Evolutionary conservation across 371 early-diverging fungal species (phyloP).

Genomic region (Mortierella sp.): DNA sequence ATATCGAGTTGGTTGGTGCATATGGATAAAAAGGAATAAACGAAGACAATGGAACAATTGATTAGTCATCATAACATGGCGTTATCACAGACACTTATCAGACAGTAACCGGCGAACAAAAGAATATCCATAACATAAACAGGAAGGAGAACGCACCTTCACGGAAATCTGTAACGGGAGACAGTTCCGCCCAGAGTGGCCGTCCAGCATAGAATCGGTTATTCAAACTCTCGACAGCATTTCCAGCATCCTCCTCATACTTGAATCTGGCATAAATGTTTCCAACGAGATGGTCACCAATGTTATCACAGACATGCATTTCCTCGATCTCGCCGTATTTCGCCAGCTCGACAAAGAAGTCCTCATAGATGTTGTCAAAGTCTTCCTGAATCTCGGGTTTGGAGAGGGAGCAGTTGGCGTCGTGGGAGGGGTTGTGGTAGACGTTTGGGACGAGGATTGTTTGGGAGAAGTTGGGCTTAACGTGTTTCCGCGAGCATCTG

Average conservation of each 20-base stretch:
- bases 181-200: conserved; percentile 95
- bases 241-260: conserved; percentile 93
- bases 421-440: conserved; percentile 94
- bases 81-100: not conserved
- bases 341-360: conserved; percentile 95
- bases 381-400: conserved; percentile 90
- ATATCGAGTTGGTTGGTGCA: not conserved
- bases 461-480: conserved; percentile 95
- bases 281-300: conserved; percentile 98
- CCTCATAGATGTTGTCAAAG: conserved; percentile 98
- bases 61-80: conserved; percentile 7
- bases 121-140: not conserved
- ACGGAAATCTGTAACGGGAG: conserved; percentile 96
- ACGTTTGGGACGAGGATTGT: conserved; percentile 95
- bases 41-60: not conserved
- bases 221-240: conserved; percentile 92
- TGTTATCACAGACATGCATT: conserved; percentile 97
- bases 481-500: conserved; percentile 97
- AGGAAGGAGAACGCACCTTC: conserved; percentile 65
- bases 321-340: conserved; percentile 97
- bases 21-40: not conserved
- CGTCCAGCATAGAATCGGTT: conserved; percentile 96
- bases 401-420: conserved; percentile 77
- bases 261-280: conserved; percentile 97
- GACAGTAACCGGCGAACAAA: not conserved